These are phyloP conservation scores for Inga leiocalycina DNA, from an alignment of 306 rosid species.

Conservation along the genomic window DNA sequence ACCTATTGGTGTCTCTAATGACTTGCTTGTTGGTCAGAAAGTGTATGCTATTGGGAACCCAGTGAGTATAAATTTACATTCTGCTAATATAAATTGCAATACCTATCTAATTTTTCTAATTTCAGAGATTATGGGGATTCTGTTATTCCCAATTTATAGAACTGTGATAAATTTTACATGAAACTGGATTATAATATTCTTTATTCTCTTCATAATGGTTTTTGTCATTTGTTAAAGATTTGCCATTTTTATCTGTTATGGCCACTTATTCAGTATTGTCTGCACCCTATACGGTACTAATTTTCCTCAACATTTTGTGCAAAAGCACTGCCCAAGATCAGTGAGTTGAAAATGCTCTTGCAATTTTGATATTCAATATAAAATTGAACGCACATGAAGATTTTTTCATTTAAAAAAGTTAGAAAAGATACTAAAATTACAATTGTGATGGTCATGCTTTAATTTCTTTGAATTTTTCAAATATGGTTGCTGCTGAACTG, in stretches of 20 bases:
- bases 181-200: neutral
- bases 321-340: neutral
- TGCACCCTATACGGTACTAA: neutral
- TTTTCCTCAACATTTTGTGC: neutral
- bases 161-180: neutral
- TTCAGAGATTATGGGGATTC: neutral
- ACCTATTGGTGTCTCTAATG: neutral
- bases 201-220: neutral
- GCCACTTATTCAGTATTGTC: neutral
- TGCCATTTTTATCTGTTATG: neutral
- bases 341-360: neutral
- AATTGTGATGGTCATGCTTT: neutral
- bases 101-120: neutral
- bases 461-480: neutral
- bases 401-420: neutral
- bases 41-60: neutral
- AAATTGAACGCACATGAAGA: neutral
- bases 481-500: neutral
- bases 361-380: neutral
- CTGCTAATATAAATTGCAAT: neutral
- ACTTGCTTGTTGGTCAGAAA: neutral
- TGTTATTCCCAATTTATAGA: neutral
- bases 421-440: neutral
- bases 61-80: neutral
- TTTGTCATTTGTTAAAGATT: neutral